phyloP scores from a whole-genome alignment of 192 early-diverging fungal species.

The Blastocladiella britannica region DNA sequence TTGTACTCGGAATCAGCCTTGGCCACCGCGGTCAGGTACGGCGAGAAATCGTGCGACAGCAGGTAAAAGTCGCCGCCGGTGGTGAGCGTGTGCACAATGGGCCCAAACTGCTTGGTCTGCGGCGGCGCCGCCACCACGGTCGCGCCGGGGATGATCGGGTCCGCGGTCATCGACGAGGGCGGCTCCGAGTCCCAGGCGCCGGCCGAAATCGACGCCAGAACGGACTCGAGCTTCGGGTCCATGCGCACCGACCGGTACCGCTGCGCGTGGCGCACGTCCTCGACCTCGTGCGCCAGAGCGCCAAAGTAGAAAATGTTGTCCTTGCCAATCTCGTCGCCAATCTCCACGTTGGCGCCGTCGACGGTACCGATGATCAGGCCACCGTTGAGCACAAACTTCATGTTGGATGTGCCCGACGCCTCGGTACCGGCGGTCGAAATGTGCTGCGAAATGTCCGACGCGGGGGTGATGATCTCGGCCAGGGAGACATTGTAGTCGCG shows the following conservation, averaged over 20 bases:
- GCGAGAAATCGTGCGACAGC: constrained; percentile 64
- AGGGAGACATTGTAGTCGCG: constrained; percentile 98
- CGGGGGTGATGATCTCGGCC: constrained; percentile 87
- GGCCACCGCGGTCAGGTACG: constrained; percentile 59
- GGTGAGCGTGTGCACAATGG: constrained; percentile 55
- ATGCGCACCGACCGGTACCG: constrained; percentile 57
- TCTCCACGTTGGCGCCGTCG: constrained; percentile 98
- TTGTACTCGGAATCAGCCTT: constrained; percentile 69
- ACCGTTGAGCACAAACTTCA: constrained; percentile 99
- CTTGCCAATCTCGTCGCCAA: constrained; percentile 83
- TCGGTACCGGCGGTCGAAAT: constrained; percentile 98
- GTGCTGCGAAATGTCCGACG: constrained; percentile 97
- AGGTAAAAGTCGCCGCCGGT: constrained; percentile 77
- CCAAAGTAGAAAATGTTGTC: constrained; percentile 99
- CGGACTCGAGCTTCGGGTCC: constrained; percentile 54
- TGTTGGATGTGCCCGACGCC: constrained; percentile 97
- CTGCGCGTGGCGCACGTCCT: constrained; percentile 81
- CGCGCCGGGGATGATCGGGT: constrained; percentile 5
- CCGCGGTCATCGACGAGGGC: constrained; percentile 52
- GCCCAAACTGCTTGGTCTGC: constrained; percentile 45
- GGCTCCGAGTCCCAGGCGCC: constrained; percentile 66
- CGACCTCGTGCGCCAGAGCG: constrained; percentile 68
- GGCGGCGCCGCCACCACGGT: not conserved
- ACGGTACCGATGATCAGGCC: constrained; percentile 94
- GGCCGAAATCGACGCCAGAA: constrained; percentile 57